These are phyloP conservation scores for Hamigera avellanea DNA, from an alignment of 495 filamentous ascomycete species.

Conservation along the genomic window DNA sequence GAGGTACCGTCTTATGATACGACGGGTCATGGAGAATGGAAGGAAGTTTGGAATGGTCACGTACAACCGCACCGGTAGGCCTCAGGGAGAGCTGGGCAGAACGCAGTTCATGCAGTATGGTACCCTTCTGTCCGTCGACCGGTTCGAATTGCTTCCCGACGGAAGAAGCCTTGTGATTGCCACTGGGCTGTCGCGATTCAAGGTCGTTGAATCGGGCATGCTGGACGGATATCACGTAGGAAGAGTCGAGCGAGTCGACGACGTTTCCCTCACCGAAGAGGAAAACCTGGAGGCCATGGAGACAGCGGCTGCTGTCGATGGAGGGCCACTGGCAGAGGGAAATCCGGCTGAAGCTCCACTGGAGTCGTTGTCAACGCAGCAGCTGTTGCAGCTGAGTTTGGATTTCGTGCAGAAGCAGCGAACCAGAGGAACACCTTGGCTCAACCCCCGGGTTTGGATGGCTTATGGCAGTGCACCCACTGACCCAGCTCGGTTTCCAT, in stretches of 20 bases:
- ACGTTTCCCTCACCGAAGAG: slow-evolving; percentile 71
- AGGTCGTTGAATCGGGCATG: slow-evolving; percentile 46
- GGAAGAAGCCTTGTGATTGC: slow-evolving; percentile 73
- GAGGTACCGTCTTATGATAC: slow-evolving; percentile 79
- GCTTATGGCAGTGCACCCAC: slow-evolving; percentile 69
- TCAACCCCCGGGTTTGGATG: slow-evolving; percentile 52
- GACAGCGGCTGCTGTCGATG: slow-evolving; percentile 19
- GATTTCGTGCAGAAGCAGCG: slow-evolving; percentile 59
- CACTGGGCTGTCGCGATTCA: slow-evolving; percentile 64
- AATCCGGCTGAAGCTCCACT: slow-evolving; percentile 23
- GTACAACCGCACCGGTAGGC: slow-evolving; percentile 43
- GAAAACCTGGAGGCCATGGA: slow-evolving; percentile 60
- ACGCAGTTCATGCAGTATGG: slow-evolving; percentile 61
- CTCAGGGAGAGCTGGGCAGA: slow-evolving; percentile 47
- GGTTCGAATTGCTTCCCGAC: slow-evolving; percentile 60
- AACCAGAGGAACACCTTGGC: slow-evolving; percentile 55
- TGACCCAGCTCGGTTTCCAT: slow-evolving; percentile 70
- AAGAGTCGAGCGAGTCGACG: slow-evolving; percentile 60
- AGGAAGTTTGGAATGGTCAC: slow-evolving; percentile 77
- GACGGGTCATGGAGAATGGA: slow-evolving; percentile 58
- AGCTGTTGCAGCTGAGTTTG: slow-evolving; percentile 50
- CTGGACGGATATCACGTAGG: slow-evolving; percentile 71
- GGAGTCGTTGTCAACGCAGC: slow-evolving; percentile 54
- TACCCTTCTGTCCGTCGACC: slow-evolving; percentile 63
- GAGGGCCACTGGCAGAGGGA: slow-evolving; percentile 8